phyloP scores from a whole-genome alignment of 805 yeast species.

The Teunomyces kruisii region DNA sequence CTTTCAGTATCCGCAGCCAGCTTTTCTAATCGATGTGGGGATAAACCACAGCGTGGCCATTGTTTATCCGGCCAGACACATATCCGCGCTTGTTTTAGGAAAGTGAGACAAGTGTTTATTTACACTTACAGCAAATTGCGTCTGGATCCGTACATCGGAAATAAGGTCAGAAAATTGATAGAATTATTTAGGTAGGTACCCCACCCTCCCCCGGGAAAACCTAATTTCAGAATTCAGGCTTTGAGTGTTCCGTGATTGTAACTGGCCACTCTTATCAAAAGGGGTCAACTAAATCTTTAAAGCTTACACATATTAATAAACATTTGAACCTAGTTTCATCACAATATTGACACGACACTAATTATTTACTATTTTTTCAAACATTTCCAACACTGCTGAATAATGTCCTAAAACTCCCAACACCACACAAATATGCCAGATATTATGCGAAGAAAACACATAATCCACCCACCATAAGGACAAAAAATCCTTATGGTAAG shows the following conservation, averaged over 20 bases:
- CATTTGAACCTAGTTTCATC: not conserved
- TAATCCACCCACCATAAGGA: conserved; percentile 87
- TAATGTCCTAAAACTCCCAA: conserved; percentile 91
- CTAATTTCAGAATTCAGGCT: too few species aligned
- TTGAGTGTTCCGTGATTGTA: too few species aligned
- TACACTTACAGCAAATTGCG: not conserved
- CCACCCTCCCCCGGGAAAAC: not conserved
- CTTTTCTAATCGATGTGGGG: too few species aligned
- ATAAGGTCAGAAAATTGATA: not conserved
- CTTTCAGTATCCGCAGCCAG: too few species aligned
- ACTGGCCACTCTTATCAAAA: too few species aligned
- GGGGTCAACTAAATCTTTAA: too few species aligned
- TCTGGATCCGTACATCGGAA: not conserved
- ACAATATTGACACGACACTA: not conserved
- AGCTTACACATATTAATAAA: not conserved
- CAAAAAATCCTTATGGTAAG: conserved; percentile 38
- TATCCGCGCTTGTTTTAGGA: too few species aligned
- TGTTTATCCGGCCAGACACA: too few species aligned
- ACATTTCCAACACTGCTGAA: conserved; percentile 72
- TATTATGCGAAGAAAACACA: conserved; percentile 73
- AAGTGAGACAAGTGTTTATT: too few species aligned
- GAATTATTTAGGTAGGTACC: not conserved
- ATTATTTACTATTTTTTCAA: conserved; percentile 31
- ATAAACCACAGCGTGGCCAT: too few species aligned
- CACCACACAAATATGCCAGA: conserved; percentile 92